Percentiles rank a stretch among this genome's conserved stretches.
Conservation (phyloP, 2,329 filamentous ascomycete species). For the Trichoderma semiorbis region DNA sequence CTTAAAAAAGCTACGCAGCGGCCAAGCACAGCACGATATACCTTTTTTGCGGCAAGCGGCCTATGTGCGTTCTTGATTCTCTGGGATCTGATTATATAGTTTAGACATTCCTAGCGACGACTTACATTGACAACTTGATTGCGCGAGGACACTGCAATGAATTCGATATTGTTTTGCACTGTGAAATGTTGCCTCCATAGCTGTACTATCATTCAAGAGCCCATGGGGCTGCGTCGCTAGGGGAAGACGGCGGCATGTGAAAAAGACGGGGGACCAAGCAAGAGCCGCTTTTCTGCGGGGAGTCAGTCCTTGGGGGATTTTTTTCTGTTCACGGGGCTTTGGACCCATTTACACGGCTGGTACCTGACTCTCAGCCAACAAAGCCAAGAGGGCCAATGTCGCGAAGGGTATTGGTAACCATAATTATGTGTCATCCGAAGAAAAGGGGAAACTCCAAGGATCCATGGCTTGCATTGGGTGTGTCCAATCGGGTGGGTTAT, state of each 20-base stretch:
- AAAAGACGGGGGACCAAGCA: background rate
- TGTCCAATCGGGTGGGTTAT: slow-evolving; percentile 2
- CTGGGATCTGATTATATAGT: slow-evolving; percentile 68
- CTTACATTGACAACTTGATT: background rate
- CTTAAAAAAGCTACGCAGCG: slow-evolving; percentile 76
- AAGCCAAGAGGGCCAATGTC: background rate
- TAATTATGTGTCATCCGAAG: background rate
- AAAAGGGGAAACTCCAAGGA: background rate
- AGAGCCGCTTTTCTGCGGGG: slow-evolving; percentile 5
- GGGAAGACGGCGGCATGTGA: slow-evolving; percentile 3
- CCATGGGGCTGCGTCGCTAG: background rate
- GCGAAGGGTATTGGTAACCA: background rate
- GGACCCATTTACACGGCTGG: background rate
- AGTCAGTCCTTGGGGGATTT: background rate
- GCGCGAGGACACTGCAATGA: background rate
- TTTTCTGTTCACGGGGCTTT: slow-evolving; percentile 1
- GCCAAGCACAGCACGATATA: slow-evolving; percentile 69
- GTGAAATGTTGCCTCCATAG: background rate
- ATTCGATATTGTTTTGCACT: background rate
- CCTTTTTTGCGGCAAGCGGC: slow-evolving; percentile 76
- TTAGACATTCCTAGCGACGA: background rate
- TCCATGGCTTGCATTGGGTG: background rate
- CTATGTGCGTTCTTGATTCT: slow-evolving; percentile 70
- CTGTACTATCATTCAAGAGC: background rate
- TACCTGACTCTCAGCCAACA: background rate